Evolutionary conservation across 352 stramenopile species (phyloP), one percentile per base, ranked within the genome.

Genomic region (Phytophthora pseudosyringae): DNA sequence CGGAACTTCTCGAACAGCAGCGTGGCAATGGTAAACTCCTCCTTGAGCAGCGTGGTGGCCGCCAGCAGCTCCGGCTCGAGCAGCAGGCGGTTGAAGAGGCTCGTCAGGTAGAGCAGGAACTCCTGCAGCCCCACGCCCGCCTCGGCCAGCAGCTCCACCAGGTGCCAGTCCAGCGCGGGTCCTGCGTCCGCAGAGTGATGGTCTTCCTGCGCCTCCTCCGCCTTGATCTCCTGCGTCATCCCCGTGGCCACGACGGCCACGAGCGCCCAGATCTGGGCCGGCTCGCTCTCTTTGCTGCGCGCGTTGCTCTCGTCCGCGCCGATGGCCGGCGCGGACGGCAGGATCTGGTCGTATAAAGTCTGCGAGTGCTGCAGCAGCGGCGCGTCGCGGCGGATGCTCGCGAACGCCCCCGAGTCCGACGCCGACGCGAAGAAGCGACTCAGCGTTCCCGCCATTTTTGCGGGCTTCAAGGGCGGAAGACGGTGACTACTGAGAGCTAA

Each of bases 1-100:
- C 81, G 75, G 60, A 85, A 94, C 67, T 94, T 96, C 43, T 90
- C 80, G 50, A 90, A 94, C 11, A 94, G 55, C 52, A 94, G 67
- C 2, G 81, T 83, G 3, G 73, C 78, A 43, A 94, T 65, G 5
- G 83, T 92, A 44, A 94, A 92, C 45, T 94, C 78, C 59, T 94
- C 84, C 46, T 94, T 96, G 29, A 94, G 64, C 32, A 88, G 58
- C 45, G 81, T 94, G 12, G 81, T 87, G 50, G 88, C 78, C 13
- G 78, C 67, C 35, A 94, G 60, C 16, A 94, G 75, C 58, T 92
- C 80, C 0, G 88, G 86, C 15, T 89, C 71, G 47, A 96, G 61
- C 46, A 94, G 59, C 32, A 96, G 55, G 5, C 83, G 86, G 52
- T 94, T 88, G 51, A 94, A 94, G 29, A 94, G 78, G 62, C 81